Base-by-base conservation (phyloP, 768 basidiomycete genomes). In the Amanita polypyramis region DNA sequence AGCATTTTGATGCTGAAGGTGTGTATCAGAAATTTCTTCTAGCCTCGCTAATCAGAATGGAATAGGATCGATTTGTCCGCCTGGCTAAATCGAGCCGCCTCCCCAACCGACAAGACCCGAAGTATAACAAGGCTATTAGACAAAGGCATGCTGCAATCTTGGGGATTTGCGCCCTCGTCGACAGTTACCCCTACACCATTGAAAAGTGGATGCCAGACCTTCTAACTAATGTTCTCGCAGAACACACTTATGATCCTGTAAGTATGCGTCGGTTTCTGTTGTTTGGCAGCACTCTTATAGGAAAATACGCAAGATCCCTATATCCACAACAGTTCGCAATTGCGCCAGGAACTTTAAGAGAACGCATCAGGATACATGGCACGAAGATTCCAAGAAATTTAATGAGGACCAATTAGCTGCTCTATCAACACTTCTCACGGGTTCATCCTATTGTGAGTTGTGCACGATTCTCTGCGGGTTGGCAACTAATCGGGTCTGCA, bases 181-280 rank as follows among this genome's bases (percentile, higher is more conserved):
- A 94, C 56, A 94, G 92, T 49, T 95, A 87, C 61, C 95, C 95
- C 0, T 96, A 96, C 65, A 93, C 92, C 1, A 85, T 97, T 11
- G 95, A 95, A 58, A 80, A 82, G 53, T 98, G 93, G 85, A 82
- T 95, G 77, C 89, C 93, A 0, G 79, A 82, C 40, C 73, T 96
- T 37, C 66, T 94, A 52, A 83, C 86, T 33, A 81, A 76, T 51
- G 75, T 87, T 15, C 70, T 93, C 47, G 82, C 81, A 8, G 84
- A 87, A 55, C 85, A 91, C 61, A 82, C 85, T 1, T 87, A 92
- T 52, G 89, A 93, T 58, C 93, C 92, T 10, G 82, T 83, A 52
- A 51, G 74, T 57, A 10, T 43, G 12, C 19, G 54, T 50, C 42
- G 47, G 32, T 23, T 51, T 34, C 33, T 27, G 3, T n/a, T 43